Percentiles rank a stretch among this genome's conserved stretches.
These are phyloP conservation scores for Boletus semigastroideus DNA, from an alignment of 1,284 basidiomycete genomes.

Conservation along the genomic window DNA sequence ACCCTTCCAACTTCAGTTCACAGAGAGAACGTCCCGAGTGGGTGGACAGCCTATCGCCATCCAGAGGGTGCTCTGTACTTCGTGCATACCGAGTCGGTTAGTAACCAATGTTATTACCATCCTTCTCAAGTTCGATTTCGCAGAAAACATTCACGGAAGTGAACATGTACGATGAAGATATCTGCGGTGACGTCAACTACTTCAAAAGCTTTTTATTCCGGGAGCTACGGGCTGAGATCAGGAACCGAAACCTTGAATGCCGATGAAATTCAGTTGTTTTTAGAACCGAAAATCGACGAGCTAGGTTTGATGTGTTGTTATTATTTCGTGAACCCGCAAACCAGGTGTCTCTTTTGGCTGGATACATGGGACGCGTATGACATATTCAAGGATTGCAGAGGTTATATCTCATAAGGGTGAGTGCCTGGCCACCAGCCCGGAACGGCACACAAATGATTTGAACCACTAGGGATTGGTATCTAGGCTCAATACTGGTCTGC, in stretches of 20 bases:
- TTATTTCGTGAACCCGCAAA: slow-evolving; percentile 31
- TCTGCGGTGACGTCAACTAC: slow-evolving; percentile 26
- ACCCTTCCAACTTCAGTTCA: neutral
- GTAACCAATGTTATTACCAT: slow-evolving; percentile 9
- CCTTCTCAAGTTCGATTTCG: neutral
- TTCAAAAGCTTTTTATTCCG: slow-evolving; percentile 17
- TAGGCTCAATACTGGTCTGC: slow-evolving; percentile 50
- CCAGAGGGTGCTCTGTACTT: slow-evolving; percentile 33
- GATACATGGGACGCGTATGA: slow-evolving; percentile 21
- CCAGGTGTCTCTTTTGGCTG: slow-evolving; percentile 32
- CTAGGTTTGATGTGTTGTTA: slow-evolving; percentile 26
- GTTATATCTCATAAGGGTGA: slow-evolving; percentile 30
- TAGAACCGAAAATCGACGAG: slow-evolving; percentile 23
- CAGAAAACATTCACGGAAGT: slow-evolving; percentile 36
- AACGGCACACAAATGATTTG: neutral
- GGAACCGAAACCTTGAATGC: slow-evolving; percentile 5
- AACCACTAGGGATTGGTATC: too few species aligned
- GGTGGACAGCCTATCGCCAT: slow-evolving; percentile 27
- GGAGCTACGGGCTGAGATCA: slow-evolving; percentile 13
- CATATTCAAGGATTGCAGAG: slow-evolving; percentile 24
- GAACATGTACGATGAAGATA: slow-evolving; percentile 16
- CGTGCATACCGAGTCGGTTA: slow-evolving; percentile 26
- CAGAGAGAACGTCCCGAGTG: slow-evolving; percentile 18
- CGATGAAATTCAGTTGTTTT: slow-evolving; percentile 28
- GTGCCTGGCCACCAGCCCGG: neutral